phyloP scores from a whole-genome alignment of 2,329 filamentous ascomycete genomes.

The Trichothecium roseum region DNA sequence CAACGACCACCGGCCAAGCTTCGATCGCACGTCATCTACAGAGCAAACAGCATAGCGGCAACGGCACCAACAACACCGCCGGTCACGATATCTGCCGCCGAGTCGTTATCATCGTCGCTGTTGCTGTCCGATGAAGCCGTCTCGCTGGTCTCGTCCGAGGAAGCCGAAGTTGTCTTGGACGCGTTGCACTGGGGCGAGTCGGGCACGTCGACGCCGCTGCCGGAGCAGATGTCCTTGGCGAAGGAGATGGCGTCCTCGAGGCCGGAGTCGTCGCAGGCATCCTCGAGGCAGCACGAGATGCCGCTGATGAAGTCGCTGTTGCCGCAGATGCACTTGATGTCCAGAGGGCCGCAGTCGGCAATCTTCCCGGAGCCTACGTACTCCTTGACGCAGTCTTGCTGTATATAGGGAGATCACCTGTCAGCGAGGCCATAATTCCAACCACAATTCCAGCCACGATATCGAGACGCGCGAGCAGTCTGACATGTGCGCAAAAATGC shows the following conservation, averaged over 20 bases:
- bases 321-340: constrained; percentile 30
- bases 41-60: constrained; percentile 5
- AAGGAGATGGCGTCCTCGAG: constrained; percentile 23
- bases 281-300: constrained; percentile 31
- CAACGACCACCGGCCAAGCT: too few relatives aligned
- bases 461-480: too few relatives aligned
- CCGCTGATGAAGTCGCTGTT: constrained; percentile 26
- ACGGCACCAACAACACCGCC: constrained; percentile 5
- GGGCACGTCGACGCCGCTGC: constrained; percentile 23
- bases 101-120: background rate
- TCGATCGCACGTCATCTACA: too few relatives aligned
- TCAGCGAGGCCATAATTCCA: background rate
- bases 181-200: constrained; percentile 23
- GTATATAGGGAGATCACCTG: background rate
- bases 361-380: constrained; percentile 19
- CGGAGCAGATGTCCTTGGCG: constrained; percentile 27
- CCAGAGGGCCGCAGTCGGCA: constrained; percentile 25
- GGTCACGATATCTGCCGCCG: background rate
- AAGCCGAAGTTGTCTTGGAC: background rate
- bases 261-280: constrained; percentile 20
- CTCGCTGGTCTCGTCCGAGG: background rate
- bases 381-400: constrained; percentile 18
- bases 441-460: too few relatives aligned
- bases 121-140: constrained; percentile 1
- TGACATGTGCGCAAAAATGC: too few relatives aligned